Evolutionary conservation across 2,329 filamentous ascomycete species (phyloP).

Genomic region (Ophiostoma sp.): DNA sequence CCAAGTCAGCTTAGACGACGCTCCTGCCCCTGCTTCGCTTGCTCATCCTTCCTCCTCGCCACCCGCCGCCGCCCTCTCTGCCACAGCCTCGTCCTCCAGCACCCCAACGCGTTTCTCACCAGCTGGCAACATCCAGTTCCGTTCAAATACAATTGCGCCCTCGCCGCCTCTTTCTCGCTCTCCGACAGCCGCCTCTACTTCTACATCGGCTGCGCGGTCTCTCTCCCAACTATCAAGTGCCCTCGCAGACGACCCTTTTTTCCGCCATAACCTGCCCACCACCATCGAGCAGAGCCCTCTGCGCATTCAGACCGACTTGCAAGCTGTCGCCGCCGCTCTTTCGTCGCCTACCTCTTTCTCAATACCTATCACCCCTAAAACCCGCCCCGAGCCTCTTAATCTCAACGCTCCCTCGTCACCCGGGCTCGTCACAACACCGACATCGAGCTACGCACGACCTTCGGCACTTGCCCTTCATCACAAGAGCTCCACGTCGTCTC

Average conservation of each 20-base stretch:
- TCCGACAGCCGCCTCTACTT: conserved; percentile 2
- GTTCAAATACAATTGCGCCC: conserved; percentile 32
- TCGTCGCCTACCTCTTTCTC: conserved; percentile 24
- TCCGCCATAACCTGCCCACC: not conserved
- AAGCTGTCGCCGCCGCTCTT: not conserved
- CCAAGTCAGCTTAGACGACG: not conserved
- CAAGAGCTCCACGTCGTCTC: conserved; percentile 41
- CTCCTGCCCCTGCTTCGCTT: not conserved
- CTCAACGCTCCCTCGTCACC: conserved; percentile 22
- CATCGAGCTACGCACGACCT: conserved; percentile 30
- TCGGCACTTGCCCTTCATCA: conserved; percentile 34
- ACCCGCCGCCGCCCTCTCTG: not conserved
- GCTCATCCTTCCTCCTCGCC: not conserved
- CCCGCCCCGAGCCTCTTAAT: conserved; percentile 6
- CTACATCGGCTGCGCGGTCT: not conserved
- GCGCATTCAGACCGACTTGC: conserved; percentile 25
- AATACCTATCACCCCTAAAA: conserved; percentile 24
- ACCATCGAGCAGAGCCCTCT: conserved; percentile 14
- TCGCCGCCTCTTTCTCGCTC: conserved; percentile 31
- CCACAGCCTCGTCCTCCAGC: not conserved
- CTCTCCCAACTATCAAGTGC: not conserved
- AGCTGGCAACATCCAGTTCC: conserved; percentile 29
- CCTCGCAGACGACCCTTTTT: not conserved
- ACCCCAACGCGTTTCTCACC: conserved; percentile 14
- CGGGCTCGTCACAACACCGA: not conserved